These are phyloP conservation scores for Cadophora luteo-olivacea DNA, from an alignment of 2,329 filamentous ascomycete species.

Conservation along the genomic window DNA sequence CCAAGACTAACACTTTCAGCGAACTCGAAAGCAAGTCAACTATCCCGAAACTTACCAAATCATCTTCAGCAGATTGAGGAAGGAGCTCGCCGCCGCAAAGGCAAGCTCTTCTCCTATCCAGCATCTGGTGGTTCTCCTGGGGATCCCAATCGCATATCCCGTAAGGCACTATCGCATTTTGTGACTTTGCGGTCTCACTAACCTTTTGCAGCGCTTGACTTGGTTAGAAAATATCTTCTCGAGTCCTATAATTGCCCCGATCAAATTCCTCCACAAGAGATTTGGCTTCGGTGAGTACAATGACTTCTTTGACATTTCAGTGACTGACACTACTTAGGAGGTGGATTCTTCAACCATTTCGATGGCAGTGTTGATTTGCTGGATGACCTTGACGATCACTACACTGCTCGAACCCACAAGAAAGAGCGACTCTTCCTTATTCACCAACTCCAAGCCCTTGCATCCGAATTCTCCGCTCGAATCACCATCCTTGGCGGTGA, in stretches of 20 bases:
- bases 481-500: conserved; percentile 94
- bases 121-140: conserved; percentile 86
- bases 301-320: conserved; percentile 6
- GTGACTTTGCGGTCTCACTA: conserved; percentile 12
- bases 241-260: conserved; percentile 84
- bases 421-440: conserved; percentile 81
- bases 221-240: conserved; percentile 94
- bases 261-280: conserved; percentile 88
- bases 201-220: conserved; percentile 72
- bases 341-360: conserved; percentile 90
- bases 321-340: conserved; percentile 53
- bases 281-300: conserved; percentile 71
- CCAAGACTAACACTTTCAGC: conserved; percentile 46
- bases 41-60: conserved; percentile 89
- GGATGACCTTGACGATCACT: conserved; percentile 94
- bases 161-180: conserved; percentile 51
- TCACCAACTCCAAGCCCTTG: conserved; percentile 81
- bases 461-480: conserved; percentile 85
- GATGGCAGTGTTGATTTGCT: conserved; percentile 92
- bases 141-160: conserved; percentile 86
- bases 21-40: conserved; percentile 92
- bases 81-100: conserved; percentile 74
- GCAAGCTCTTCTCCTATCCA: conserved; percentile 77
- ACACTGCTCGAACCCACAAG: conserved; percentile 92
- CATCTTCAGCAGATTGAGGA: conserved; percentile 77